These are phyloP conservation scores for Kwoniella sp. DNA, from an alignment of 768 basidiomycete species.

Conservation along the genomic window DNA sequence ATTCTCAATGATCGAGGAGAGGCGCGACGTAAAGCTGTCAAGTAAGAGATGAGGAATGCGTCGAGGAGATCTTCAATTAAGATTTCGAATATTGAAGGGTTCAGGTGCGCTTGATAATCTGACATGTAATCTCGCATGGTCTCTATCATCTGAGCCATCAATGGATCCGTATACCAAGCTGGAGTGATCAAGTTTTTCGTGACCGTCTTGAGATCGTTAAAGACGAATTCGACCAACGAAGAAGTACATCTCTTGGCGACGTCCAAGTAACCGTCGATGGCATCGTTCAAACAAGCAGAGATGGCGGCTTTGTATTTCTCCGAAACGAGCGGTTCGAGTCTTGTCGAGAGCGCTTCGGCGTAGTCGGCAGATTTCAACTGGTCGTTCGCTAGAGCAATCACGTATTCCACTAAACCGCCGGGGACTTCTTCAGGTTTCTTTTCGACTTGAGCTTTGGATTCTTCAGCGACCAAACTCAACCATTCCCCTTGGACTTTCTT, in stretches of 20 bases:
- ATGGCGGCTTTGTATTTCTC: conserved; percentile 85
- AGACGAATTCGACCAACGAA: conserved; percentile 87
- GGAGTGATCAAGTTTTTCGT: conserved; percentile 77
- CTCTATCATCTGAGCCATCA: conserved; percentile 83
- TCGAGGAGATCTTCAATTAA: conserved; percentile 91
- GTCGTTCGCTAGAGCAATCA: conserved; percentile 95
- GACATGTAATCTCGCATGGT: conserved; percentile 95
- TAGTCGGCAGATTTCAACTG: conserved; percentile 95
- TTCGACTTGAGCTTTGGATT: conserved; percentile 82
- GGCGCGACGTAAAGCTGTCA: conserved; percentile 79
- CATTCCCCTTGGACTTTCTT: conserved; percentile 82
- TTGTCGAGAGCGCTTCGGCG: conserved; percentile 77
- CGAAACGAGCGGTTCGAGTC: conserved; percentile 87
- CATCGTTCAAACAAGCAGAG: conserved; percentile 84
- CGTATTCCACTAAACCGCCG: conserved; percentile 89
- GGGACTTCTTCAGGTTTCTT: conserved; percentile 74
- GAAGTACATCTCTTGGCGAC: conserved; percentile 97
- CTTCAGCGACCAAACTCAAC: conserved; percentile 76
- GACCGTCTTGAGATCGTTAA: conserved; percentile 88
- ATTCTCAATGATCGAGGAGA: conserved; percentile 72
- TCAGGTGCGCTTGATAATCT: conserved; percentile 91
- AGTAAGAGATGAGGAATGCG: conserved; percentile 82
- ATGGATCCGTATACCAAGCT: conserved; percentile 80
- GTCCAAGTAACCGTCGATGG: conserved; percentile 97
- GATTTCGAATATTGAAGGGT: conserved; percentile 84